phyloP scores from a whole-genome alignment of 2,329 filamentous ascomycete species.

The Colletotrichum sojae region DNA sequence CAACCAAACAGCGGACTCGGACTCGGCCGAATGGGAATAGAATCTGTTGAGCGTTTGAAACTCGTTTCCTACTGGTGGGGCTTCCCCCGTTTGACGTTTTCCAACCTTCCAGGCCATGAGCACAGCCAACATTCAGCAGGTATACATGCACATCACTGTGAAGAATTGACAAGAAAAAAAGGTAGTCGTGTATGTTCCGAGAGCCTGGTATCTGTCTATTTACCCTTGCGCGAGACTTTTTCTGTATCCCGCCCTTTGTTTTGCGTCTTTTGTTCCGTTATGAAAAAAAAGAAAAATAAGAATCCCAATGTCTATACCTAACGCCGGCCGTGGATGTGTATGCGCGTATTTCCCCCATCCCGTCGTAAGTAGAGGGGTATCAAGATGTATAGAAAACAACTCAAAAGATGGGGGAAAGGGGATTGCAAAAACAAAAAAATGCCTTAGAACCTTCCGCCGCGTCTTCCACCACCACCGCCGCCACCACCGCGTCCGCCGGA shows the following conservation, averaged over 20 bases:
- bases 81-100: too few relatives aligned
- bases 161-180: neutral
- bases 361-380: conserved; percentile 34
- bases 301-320: conserved; percentile 2
- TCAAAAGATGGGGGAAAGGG: conserved; percentile 9
- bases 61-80: neutral
- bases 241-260: neutral
- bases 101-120: too few relatives aligned
- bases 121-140: too few relatives aligned
- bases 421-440: neutral
- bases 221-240: neutral
- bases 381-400: conserved; percentile 26
- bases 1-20: too few relatives aligned
- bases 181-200: neutral
- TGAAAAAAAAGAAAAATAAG: neutral
- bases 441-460: conserved; percentile 21
- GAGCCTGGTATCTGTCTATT: neutral
- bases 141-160: neutral
- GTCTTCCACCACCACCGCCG: conserved; percentile 28
- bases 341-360: conserved; percentile 11
- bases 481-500: conserved; percentile 28
- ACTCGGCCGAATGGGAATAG: neutral
- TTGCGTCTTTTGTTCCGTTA: conserved; percentile 6
- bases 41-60: neutral
- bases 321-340: conserved; percentile 1